Evolutionary conservation across 495 filamentous ascomycete species (phyloP), one percentile per base, ranked within the genome.

Genomic region (Penicillium paxilli): DNA sequence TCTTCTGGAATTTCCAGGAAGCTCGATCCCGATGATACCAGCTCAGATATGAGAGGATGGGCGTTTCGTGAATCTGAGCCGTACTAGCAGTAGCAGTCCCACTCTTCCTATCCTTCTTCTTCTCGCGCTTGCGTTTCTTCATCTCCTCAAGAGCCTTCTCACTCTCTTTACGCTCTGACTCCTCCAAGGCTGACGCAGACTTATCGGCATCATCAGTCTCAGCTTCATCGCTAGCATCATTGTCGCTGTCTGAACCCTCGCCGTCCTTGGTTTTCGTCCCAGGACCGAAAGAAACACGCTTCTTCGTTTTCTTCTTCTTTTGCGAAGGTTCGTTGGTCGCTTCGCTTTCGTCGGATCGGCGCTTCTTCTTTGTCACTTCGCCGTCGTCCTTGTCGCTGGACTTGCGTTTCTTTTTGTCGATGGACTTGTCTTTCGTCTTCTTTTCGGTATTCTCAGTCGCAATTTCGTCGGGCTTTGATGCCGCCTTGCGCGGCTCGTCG

Each of bases 1-100:
- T 87, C 74, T 96, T 96, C 75, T 92, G 92, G 74, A 96, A 96
- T 69, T 96, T 96, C 92, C 92, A 96, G 32, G 71, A 75, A 0
- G 77, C 69, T 38, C 82, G 84, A 42, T 82, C 76, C 38, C 79
- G 80, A 66, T 87, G 73, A 79, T 89, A 92, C 65, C 80, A 78
- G 21, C 75, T 79, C 19, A 96, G 77, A 66, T 96, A 96, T 19
- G 71, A 74, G 32, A 95, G 80, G 51, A 90, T 84, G 5, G 85
- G 82, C 41, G 82, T 78, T 59, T 83, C 69, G 48, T 70, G 62
- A 20, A 63, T 55, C 35, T 57, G 55, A 23, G 46, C 21, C 1
- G 46, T 45, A 21, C 66, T 59, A 25, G 59, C 45, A 26, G 57
- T 45, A 11, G 44, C 25, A 32, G 53, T 14, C 4, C 22, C 45